Conservation (phyloP, 2,329 filamentous ascomycete species). For the Fusarium multiceps region DNA sequence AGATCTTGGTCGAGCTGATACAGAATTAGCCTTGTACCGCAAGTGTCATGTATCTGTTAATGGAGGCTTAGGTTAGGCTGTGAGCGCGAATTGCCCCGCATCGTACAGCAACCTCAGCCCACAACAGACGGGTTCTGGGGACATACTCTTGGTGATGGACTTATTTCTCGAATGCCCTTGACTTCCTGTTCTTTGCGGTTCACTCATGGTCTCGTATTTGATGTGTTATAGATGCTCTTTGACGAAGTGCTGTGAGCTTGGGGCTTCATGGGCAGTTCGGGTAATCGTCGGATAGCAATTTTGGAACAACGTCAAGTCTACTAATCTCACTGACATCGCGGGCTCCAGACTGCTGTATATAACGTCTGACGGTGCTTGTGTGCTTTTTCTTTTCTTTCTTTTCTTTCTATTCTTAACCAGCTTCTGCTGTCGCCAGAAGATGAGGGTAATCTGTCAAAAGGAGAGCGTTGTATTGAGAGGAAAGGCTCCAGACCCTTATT, state of each 20-base stretch:
- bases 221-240: constrained; percentile 11
- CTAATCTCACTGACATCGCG: neutral
- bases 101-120: neutral
- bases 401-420: no score
- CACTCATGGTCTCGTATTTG: constrained; percentile 44
- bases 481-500: no score
- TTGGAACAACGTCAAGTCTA: neutral
- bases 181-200: constrained; percentile 44
- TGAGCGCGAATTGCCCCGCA: neutral
- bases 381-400: no score
- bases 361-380: neutral
- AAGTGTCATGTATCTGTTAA: neutral
- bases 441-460: no score
- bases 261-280: constrained; percentile 26
- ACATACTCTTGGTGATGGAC: constrained; percentile 53
- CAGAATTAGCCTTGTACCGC: constrained; percentile 32
- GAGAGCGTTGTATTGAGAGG: neutral
- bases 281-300: constrained; percentile 40
- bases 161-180: constrained; percentile 53
- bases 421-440: no score
- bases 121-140: neutral
- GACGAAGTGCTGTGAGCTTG: constrained; percentile 22
- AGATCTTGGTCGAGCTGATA: constrained; percentile 69
- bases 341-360: neutral
- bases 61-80: neutral